Conservation (phyloP, 768 basidiomycete genomes). For the Sutorius australiensis region DNA sequence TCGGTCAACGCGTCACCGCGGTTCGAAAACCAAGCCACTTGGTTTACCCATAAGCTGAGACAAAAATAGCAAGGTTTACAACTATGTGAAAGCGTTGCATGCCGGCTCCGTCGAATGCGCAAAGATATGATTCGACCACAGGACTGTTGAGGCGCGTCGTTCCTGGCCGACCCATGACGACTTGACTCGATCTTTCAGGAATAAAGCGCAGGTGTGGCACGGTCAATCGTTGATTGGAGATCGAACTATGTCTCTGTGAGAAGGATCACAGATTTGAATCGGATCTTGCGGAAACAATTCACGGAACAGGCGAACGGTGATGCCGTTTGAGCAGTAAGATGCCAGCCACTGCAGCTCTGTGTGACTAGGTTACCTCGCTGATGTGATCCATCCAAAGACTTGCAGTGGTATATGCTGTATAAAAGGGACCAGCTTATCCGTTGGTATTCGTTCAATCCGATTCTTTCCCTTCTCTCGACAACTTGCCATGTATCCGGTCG, state of each 20-base stretch:
- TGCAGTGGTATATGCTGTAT: conserved; percentile 33
- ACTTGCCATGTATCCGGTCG: conserved; percentile 25
- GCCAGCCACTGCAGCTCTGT: conserved; percentile 30
- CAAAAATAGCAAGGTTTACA: conserved; percentile 14
- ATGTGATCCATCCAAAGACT: conserved; percentile 26
- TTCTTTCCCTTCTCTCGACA: conserved; percentile 1
- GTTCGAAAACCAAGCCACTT: conserved; percentile 10
- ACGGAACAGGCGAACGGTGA: conserved; percentile 21
- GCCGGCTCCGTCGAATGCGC: conserved; percentile 7
- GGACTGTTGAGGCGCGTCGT: conserved; percentile 12
- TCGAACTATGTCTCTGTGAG: conserved; percentile 18
- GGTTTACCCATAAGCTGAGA: neutral
- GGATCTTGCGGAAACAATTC: conserved; percentile 22
- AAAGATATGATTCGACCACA: conserved; percentile 15
- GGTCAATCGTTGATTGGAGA: conserved; percentile 22
- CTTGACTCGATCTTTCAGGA: conserved; percentile 13
- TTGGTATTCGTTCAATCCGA: conserved; percentile 4
- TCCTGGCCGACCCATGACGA: conserved; percentile 23
- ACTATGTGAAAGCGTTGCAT: conserved; percentile 3
- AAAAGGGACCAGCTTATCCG: conserved; percentile 18
- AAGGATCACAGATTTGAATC: conserved; percentile 15
- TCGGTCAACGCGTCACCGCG: conserved; percentile 3
- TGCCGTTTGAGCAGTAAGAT: conserved; percentile 28
- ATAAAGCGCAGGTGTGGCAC: conserved; percentile 21
- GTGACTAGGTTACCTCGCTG: conserved; percentile 34